phyloP scores from a whole-genome alignment of 768 basidiomycete genomes.

The Panaeolus papilionaceus region DNA sequence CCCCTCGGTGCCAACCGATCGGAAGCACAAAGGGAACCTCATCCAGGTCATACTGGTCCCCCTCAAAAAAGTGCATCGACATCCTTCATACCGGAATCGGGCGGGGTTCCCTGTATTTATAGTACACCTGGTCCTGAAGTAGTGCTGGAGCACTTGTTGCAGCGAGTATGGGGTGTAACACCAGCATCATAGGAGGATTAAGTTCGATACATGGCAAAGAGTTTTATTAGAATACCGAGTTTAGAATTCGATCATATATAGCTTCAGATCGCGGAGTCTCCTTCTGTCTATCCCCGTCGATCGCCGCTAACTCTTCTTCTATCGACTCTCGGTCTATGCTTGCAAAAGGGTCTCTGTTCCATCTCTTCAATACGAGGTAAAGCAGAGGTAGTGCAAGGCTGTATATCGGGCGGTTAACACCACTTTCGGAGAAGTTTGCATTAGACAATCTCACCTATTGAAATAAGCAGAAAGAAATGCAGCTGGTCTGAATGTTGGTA shows the following conservation, averaged over 20 bases:
- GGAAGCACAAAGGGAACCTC: constrained; percentile 49
- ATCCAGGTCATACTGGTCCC: constrained; percentile 19
- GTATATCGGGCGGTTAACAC: not conserved
- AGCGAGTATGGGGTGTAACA: constrained; percentile 62
- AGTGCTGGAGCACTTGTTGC: constrained; percentile 53
- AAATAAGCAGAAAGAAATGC: constrained; percentile 37
- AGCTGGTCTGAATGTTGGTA: constrained; percentile 30
- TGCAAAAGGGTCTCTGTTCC: constrained; percentile 29
- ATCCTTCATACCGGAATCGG: not conserved
- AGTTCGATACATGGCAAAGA: not conserved
- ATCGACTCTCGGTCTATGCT: constrained; percentile 33
- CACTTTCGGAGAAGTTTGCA: not conserved
- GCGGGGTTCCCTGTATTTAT: constrained; percentile 54
- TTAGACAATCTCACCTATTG: constrained; percentile 31
- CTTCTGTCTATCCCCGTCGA: constrained; percentile 24
- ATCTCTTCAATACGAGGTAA: constrained; percentile 35
- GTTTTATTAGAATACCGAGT: constrained; percentile 29
- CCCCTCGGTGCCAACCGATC: constrained; percentile 71
- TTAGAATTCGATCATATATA: constrained; percentile 31
- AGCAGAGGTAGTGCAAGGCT: constrained; percentile 35
- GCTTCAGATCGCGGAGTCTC: constrained; percentile 11
- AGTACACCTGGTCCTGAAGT: constrained; percentile 66
- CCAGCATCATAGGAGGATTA: not conserved
- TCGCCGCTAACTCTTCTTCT: constrained; percentile 27
- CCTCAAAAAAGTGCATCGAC: not conserved